Percentiles rank a stretch among this genome's conserved stretches.
phyloP scores from a whole-genome alignment of 2,329 filamentous ascomycete genomes.

The Cadophora sp. region DNA sequence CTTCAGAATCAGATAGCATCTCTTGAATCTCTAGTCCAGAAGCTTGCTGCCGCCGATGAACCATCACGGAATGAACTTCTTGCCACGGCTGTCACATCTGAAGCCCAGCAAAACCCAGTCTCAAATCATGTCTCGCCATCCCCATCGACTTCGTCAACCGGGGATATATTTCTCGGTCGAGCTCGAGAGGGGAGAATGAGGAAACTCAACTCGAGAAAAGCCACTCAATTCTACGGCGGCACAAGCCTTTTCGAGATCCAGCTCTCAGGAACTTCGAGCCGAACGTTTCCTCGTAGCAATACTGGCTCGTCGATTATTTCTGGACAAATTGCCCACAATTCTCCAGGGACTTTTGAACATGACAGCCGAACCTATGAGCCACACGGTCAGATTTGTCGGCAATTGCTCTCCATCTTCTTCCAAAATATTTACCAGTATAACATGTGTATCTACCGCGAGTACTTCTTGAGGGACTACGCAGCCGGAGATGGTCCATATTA shows the following conservation, averaged over 20 bases:
- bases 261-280: slow-evolving; percentile 27
- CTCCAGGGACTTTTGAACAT: slow-evolving; percentile 1
- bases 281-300: background rate
- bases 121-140: slow-evolving; percentile 12
- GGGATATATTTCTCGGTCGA: slow-evolving; percentile 38
- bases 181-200: slow-evolving; percentile 49
- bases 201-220: slow-evolving; percentile 48
- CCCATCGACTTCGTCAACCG: slow-evolving; percentile 26
- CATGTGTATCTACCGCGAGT: slow-evolving; percentile 59
- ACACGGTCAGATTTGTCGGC: slow-evolving; percentile 53
- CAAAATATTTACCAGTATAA: slow-evolving; percentile 56
- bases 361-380: slow-evolving; percentile 47
- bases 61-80: slow-evolving; percentile 52
- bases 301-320: background rate
- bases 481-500: slow-evolving; percentile 55
- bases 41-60: slow-evolving; percentile 51
- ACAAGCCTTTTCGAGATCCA: slow-evolving; percentile 54
- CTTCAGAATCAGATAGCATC: slow-evolving; percentile 55
- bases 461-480: slow-evolving; percentile 58
- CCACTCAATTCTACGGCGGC: slow-evolving; percentile 56
- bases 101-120: slow-evolving; percentile 24
- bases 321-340: slow-evolving; percentile 12
- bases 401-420: slow-evolving; percentile 57
- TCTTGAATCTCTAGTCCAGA: slow-evolving; percentile 54
- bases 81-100: slow-evolving; percentile 45